Evolutionary conservation across 2,329 filamentous ascomycete genomes (phyloP), one percentile per base, ranked within the genome.

Genomic region (Verticillium dahliae): DNA sequence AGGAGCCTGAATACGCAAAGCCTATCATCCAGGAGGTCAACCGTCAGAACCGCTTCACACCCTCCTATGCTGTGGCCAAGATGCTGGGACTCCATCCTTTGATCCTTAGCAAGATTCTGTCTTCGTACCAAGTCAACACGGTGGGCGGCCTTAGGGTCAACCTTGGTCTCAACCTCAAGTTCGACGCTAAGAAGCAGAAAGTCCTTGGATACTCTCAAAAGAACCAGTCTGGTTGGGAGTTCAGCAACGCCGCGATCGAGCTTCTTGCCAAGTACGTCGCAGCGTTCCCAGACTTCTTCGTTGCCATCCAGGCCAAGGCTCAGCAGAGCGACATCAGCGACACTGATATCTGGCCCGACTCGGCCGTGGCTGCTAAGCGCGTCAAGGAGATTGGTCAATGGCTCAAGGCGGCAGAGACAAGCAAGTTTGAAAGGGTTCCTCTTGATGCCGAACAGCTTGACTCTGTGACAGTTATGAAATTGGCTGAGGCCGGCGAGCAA

Each of bases 391-490:
- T 99, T 65, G 90, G 87, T 33, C 86, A 88, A 38, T 99, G 94
- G 94, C 82, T 99, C 58, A 99, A 98, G 79, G 87, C 87, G 52
- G 85, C 96, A 56, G 91, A 97, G 73, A 90, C 91, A 1, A 96
- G 92, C 82, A 90, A 89, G 67, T 96, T 99, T 67, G 94, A 98
- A 75, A 89, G 89, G 66, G 95, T 99, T n/a, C 94, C 95, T 27
- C 84, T 99, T 14, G 95, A 99, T 69, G 95, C 95, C 1, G 91
- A 97, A 73, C 96, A 99, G 73, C 87, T 99, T 4, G 95, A 99
- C 74, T 97, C 92, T 0, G 90, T 92, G 63, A 85, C 92, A 14
- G 95, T 98, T 65, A 89, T 88, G 79, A 77, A 85, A 60, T 89
- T 99, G 62, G 92, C 97, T 68, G 76, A 81, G 61, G 87, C 88